phyloP scores from a whole-genome alignment of 108 stramenopile species.

The Fragilariopsis cylindrus region DNA sequence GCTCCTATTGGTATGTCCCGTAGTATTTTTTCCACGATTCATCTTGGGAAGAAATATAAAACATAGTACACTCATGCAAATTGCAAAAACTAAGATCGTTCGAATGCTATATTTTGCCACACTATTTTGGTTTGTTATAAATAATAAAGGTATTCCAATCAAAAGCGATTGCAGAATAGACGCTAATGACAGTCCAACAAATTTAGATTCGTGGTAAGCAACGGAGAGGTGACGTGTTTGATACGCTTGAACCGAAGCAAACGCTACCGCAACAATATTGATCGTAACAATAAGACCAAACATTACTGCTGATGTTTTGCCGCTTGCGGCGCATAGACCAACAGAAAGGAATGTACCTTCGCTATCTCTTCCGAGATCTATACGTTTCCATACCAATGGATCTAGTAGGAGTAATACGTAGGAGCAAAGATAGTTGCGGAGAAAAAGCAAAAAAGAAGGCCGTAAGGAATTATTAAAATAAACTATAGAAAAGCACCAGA shows the following conservation, averaged over 20 bases:
- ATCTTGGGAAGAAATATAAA: conserved; percentile 57
- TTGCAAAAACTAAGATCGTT: conserved; percentile 32
- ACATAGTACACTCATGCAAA: conserved; percentile 28
- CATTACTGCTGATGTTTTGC: conserved; percentile 18
- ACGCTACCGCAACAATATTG: conserved; percentile 26
- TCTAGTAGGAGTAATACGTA: conserved; percentile 28
- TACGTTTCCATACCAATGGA: conserved; percentile 23
- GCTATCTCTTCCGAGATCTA: neutral
- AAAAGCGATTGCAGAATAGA: conserved; percentile 14
- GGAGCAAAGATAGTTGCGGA: conserved; percentile 23
- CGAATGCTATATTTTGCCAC: conserved; percentile 36
- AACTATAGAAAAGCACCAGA: too few relatives aligned
- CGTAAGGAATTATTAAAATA: too few relatives aligned
- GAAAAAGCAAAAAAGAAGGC: conserved; percentile 24
- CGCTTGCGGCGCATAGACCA: conserved; percentile 7
- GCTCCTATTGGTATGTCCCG: too few relatives aligned
- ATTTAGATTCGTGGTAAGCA: conserved; percentile 28
- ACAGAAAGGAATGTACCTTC: conserved; percentile 1
- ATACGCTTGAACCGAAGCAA: conserved; percentile 41
- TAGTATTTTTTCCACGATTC: neutral
- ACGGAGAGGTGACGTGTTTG: conserved; percentile 32
- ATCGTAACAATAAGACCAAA: conserved; percentile 20
- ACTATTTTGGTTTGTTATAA: neutral
- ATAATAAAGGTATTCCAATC: conserved; percentile 17
- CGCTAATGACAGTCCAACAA: conserved; percentile 20